Conservation (phyloP, 192 early-diverging fungal species). For the Anaeromyces robustus region DNA sequence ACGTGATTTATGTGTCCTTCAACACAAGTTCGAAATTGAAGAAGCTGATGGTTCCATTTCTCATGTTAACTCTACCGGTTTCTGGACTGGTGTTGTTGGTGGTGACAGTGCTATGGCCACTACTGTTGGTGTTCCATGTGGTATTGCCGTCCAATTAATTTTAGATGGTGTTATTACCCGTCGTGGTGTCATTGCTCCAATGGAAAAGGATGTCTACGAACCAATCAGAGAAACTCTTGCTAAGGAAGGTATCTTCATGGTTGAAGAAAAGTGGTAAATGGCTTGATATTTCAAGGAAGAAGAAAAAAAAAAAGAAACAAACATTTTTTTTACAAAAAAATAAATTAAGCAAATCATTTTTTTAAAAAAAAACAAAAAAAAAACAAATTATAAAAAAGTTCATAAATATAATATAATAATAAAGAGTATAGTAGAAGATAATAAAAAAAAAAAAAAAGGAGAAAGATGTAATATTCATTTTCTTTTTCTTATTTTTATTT, state of each 20-base stretch:
- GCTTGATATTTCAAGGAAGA: too few relatives aligned
- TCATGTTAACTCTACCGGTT: conserved; percentile 76
- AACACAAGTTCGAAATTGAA: conserved; percentile 93
- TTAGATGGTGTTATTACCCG: conserved; percentile 53
- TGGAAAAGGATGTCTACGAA: conserved; percentile 73
- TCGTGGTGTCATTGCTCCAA: conserved; percentile 85
- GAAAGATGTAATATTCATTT: too few relatives aligned
- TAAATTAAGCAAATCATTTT: neutral
- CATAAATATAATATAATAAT: too few relatives aligned
- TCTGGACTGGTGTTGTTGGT: conserved; percentile 80
- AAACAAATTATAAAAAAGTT: too few relatives aligned
- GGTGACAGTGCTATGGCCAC: conserved; percentile 92
- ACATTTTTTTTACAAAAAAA: neutral
- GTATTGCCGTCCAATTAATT: conserved; percentile 84
- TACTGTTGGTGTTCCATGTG: conserved; percentile 91
- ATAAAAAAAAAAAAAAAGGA: too few relatives aligned
- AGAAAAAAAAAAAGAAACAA: neutral
- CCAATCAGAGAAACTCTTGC: conserved; percentile 79
- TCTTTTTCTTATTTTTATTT: too few relatives aligned
- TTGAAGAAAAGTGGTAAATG: conserved; percentile 55
- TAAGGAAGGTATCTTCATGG: conserved; percentile 73
- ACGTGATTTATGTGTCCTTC: conserved; percentile 93
- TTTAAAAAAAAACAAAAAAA: neutral
- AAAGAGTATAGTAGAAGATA: too few relatives aligned
- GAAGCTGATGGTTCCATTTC: conserved; percentile 59